Evolutionary conservation across 169 alveolate species (phyloP), one percentile per base, ranked within the genome.

Genomic region (Plasmodium blacklocki): DNA sequence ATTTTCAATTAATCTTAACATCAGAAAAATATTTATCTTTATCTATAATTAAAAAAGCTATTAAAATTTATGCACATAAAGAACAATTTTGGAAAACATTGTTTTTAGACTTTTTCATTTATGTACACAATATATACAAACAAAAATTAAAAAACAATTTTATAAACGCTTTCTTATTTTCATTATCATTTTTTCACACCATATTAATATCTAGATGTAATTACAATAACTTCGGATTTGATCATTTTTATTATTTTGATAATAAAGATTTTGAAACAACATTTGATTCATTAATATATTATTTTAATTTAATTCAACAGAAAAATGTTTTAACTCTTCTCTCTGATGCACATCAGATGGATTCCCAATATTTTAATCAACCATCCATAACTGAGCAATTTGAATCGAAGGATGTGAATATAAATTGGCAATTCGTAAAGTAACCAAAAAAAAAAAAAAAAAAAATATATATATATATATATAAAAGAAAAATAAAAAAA

Each of bases 341-440:
- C 21, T 52, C 54, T 9, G 59, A n/a, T 14, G 8, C 32, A n/a
- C 29, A 19, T 32, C 14, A 60, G 59, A 59, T 7, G 1, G 59
- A 7, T 11, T 56, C 29, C 6, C 43, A 54, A 18, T 47, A 14
- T 18, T 43, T 73, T 56, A 45, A 21, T 73, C 47, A 52, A 12
- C 9, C 29, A 3, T 45, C 59, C 9, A 58, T 43, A 32, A 43
- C 50, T 14, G 29, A 56, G 23, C 49, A 50, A 15, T 0, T 3
- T 21, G 47, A 8, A 12, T 2, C 43, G 18, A 59, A 68, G 54
- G 70, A 68, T 58, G 73, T 68, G 18, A 21, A 83, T 66, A 83
- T 83, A 23, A 83, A 83, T 32, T 83, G 91, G 91, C 56, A 32
- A 2, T 83, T 83, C 21, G 66, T 83, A 32, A 83, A 68, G 91